phyloP scores from a whole-genome alignment of 192 early-diverging fungal species.

The Coemansia sp. region DNA sequence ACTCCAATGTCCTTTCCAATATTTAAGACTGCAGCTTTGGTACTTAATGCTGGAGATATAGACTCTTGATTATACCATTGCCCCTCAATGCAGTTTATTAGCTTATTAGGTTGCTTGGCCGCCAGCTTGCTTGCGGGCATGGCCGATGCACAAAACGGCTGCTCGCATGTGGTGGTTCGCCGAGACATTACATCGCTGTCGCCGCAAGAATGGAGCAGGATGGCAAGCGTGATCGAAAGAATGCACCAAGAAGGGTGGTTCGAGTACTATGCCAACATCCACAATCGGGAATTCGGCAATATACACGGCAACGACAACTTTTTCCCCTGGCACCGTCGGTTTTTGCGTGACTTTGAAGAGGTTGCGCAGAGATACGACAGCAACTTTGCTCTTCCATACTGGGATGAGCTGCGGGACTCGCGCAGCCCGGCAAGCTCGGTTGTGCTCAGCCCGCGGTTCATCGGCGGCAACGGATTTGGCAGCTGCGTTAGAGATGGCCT shows the following conservation, averaged over 20 bases:
- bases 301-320: slow-evolving; percentile 56
- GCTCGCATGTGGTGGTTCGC: slow-evolving; percentile 23
- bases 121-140: slow-evolving; percentile 17
- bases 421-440: slow-evolving; percentile 44
- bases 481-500: slow-evolving; percentile 45
- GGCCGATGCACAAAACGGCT: slow-evolving; percentile 32
- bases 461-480: slow-evolving; percentile 49
- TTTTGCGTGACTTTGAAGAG: slow-evolving; percentile 55
- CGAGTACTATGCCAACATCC: slow-evolving; percentile 36
- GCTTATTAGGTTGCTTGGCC: slow-evolving; percentile 10
- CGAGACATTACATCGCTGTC: slow-evolving; percentile 42
- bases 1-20: not conserved
- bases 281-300: slow-evolving; percentile 45
- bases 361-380: slow-evolving; percentile 49
- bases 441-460: slow-evolving; percentile 26
- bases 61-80: not conserved
- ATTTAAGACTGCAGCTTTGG: not conserved
- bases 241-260: slow-evolving; percentile 53
- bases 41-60: not conserved
- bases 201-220: slow-evolving; percentile 37
- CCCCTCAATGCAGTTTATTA: slow-evolving; percentile 5
- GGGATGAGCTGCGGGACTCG: slow-evolving; percentile 60
- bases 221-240: slow-evolving; percentile 25
- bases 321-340: slow-evolving; percentile 57
- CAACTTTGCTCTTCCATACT: slow-evolving; percentile 56